Evolutionary conservation across 1,284 basidiomycete species (phyloP).

Genomic region (Ceratobasidium sp.): DNA sequence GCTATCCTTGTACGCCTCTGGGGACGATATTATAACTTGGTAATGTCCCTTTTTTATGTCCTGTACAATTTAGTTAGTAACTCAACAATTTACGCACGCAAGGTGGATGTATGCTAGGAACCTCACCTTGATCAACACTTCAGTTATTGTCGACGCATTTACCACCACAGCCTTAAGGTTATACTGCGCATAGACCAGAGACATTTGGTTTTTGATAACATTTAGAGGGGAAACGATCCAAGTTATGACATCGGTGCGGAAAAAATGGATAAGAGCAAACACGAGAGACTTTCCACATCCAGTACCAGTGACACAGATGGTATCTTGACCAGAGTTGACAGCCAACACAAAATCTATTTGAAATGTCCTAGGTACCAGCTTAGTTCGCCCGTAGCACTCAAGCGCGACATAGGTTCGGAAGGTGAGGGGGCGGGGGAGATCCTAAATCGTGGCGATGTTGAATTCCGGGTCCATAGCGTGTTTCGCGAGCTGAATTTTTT

Average conservation of each 20-base stretch:
- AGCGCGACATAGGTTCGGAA: too few relatives aligned
- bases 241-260: neutral
- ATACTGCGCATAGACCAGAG: neutral
- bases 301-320: slow-evolving; percentile 10
- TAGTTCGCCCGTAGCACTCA: neutral
- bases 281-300: slow-evolving; percentile 7
- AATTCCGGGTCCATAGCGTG: too few relatives aligned
- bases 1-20: neutral
- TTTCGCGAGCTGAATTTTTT: too few relatives aligned
- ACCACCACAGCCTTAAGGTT: neutral
- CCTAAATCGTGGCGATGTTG: too few relatives aligned
- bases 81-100: too few relatives aligned
- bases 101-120: neutral
- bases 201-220: neutral
- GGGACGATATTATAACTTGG: neutral
- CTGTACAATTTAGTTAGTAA: neutral
- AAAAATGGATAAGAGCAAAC: neutral
- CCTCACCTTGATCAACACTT: neutral
- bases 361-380: neutral
- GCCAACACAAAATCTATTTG: neutral
- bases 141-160: neutral
- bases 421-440: neutral
- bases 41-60: neutral
- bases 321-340: neutral
- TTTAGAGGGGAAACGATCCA: slow-evolving; percentile 20